Conservation (phyloP, 2,329 filamentous ascomycete genomes). For the Aureobasidium sp. region DNA sequence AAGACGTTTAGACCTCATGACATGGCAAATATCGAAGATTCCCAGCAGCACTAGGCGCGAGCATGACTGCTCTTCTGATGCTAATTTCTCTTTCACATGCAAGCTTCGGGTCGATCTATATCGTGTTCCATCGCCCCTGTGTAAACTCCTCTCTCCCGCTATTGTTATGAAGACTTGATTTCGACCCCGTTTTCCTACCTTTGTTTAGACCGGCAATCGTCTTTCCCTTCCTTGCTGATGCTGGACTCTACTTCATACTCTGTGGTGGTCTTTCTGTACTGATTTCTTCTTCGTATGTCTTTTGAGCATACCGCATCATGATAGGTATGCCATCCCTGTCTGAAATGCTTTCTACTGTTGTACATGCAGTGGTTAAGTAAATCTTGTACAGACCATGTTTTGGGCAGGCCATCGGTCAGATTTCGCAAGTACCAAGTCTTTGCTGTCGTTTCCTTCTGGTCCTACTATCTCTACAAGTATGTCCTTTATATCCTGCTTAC, state of each 20-base stretch:
- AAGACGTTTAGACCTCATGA: slow-evolving; percentile 9
- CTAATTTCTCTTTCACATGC: slow-evolving; percentile 6
- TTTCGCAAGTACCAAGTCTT: slow-evolving; percentile 91
- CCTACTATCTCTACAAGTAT: slow-evolving; percentile 70
- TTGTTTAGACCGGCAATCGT: not conserved
- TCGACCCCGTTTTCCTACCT: not conserved
- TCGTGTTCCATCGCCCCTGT: not conserved
- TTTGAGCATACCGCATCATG: not conserved
- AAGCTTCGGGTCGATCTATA: not conserved
- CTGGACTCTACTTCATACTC: not conserved
- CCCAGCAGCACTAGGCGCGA: not conserved
- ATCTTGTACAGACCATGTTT: slow-evolving; percentile 63
- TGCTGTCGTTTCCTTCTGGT: slow-evolving; percentile 87
- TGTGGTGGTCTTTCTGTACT: not conserved
- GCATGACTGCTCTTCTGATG: not conserved
- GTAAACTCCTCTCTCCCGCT: not conserved
- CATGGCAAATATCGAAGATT: not conserved
- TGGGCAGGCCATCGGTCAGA: slow-evolving; percentile 83
- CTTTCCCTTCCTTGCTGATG: not conserved
- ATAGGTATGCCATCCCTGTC: not conserved
- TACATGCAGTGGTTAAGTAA: not conserved
- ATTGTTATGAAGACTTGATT: slow-evolving; percentile 6
- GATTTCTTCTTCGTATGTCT: not conserved
- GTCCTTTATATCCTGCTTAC: slow-evolving; percentile 20
- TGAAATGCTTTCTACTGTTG: too few species aligned